Percentiles rank a stretch among this genome's conserved stretches.
Conservation (phyloP, 345 rosid genomes). For the Nasturtium officinale region DNA sequence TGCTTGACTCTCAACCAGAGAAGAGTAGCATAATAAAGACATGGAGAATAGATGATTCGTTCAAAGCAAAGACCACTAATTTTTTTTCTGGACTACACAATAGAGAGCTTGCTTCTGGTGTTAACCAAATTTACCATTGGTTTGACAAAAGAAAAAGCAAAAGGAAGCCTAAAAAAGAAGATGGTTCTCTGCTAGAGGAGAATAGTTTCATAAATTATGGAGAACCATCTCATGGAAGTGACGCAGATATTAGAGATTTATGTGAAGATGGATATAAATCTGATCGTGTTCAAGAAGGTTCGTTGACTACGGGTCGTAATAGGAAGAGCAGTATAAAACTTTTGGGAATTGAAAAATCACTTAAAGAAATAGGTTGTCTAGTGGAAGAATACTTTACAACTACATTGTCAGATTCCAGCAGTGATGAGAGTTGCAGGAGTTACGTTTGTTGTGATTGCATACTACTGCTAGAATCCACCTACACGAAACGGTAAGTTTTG, state of each 20-base stretch:
- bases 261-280: conserved; percentile 33
- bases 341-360: conserved; percentile 42
- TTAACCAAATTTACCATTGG: conserved; percentile 51
- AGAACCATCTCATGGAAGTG: conserved; percentile 47
- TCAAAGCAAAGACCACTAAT: conserved; percentile 39
- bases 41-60: conserved; percentile 39
- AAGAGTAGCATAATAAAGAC: conserved; percentile 40
- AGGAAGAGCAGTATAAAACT: conserved; percentile 30
- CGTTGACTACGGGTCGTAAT: conserved; percentile 18
- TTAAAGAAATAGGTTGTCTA: conserved; percentile 51
- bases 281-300: conserved; percentile 35
- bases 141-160: conserved; percentile 56
- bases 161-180: conserved; percentile 63
- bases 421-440: conserved; percentile 61
- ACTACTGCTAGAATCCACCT: conserved; percentile 62
- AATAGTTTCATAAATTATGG: conserved; percentile 40
- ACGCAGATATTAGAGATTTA: conserved; percentile 42
- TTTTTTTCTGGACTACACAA: conserved; percentile 43
- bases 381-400: conserved; percentile 61
- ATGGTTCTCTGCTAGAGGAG: conserved; percentile 54
- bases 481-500: conserved; percentile 57
- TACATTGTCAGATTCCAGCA: conserved; percentile 59
- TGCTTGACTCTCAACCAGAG: conserved; percentile 45
- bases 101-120: conserved; percentile 47
- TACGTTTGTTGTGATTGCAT: conserved; percentile 68